Evolutionary conservation across 306 rosid genomes (phyloP).

Genomic region (Psophocarpus tetragonolobus): DNA sequence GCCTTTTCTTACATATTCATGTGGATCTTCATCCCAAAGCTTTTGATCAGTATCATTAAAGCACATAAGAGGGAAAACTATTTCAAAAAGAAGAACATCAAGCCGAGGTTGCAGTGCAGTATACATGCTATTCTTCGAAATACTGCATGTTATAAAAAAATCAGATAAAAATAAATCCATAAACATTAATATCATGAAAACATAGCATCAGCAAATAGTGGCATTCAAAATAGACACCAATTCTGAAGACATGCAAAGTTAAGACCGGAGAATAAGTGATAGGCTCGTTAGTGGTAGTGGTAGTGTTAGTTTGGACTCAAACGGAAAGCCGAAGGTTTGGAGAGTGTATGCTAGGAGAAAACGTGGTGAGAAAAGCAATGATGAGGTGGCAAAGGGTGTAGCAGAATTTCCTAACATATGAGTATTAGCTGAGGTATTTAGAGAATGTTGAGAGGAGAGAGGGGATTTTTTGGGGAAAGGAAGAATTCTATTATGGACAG

Average conservation of each 20-base stretch:
- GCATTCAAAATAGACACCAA: conserved; percentile 2
- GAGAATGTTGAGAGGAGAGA: too few species aligned
- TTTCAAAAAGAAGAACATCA: conserved; percentile 88
- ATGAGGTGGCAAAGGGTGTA: too few species aligned
- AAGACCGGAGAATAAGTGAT: not conserved
- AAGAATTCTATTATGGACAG: too few species aligned
- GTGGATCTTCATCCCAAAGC: conserved; percentile 99
- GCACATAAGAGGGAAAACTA: conserved; percentile 93
- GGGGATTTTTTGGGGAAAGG: too few species aligned
- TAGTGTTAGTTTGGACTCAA: too few species aligned
- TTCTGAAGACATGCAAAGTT: not conserved
- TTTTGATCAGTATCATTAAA: conserved; percentile 86
- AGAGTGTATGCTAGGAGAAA: too few species aligned
- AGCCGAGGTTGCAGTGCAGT: conserved; percentile 83
- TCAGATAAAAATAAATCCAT: conserved; percentile 19
- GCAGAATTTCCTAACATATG: too few species aligned
- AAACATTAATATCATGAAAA: conserved; percentile 19
- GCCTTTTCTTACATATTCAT: conserved; percentile 98
- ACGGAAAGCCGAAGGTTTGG: too few species aligned
- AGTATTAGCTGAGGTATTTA: too few species aligned
- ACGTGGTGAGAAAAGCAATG: too few species aligned
- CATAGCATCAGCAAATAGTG: not conserved
- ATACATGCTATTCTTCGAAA: conserved; percentile 89
- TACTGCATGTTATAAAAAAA: conserved; percentile 55
- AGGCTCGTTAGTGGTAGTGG: too few species aligned